Base-by-base conservation (phyloP, 805 yeast species). In the Spathaspora gorwiae region DNA sequence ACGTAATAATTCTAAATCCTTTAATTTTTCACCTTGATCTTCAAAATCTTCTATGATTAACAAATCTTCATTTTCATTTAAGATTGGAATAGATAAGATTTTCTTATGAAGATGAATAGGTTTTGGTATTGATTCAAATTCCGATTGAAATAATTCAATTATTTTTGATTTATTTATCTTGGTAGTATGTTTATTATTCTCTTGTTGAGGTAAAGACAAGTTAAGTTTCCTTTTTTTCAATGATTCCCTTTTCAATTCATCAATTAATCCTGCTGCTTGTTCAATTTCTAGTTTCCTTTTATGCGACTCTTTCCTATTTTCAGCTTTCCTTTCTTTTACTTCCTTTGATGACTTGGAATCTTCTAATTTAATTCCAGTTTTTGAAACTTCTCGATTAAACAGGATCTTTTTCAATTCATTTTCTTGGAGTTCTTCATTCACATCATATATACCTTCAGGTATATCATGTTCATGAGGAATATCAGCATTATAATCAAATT, bases 401-500 rank as follows among this genome's bases (percentile, higher is more conserved):
- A 57, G 61, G 1, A 47, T 48, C 37, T 70, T 61, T 1, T 69
- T 74, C 7, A 47, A 47, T 2, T 56, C 56, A 47, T 82, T 80
- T 2, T 51, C 49, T 11, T 53, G 54, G 11, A 64, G 63, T 59
- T 90, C 97, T n/a, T 75, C 79, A 0, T 70, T 55, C 0, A 82
- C 80, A 55, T 86, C 90, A 59, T 83, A 87, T 15, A 79, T 63
- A 0, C 96, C 97, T 0, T 66, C 69, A 4, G 72, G 75, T 0
- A 95, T 92, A 12, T 63, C 64, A 48, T 80, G 82, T 55, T 90
- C 94, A 55, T 86, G 84, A 0, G 92, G 88, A 8, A 90, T 80
- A 54, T 87, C 96, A 1, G 81, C 84, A 59, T 84, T 87, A 61
- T 87, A 89, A 60, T 90, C 97, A 59, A 87, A 79, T 48, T 82